phyloP scores from a whole-genome alignment of 208 protist species.

The Leishmania gerbilli region DNA sequence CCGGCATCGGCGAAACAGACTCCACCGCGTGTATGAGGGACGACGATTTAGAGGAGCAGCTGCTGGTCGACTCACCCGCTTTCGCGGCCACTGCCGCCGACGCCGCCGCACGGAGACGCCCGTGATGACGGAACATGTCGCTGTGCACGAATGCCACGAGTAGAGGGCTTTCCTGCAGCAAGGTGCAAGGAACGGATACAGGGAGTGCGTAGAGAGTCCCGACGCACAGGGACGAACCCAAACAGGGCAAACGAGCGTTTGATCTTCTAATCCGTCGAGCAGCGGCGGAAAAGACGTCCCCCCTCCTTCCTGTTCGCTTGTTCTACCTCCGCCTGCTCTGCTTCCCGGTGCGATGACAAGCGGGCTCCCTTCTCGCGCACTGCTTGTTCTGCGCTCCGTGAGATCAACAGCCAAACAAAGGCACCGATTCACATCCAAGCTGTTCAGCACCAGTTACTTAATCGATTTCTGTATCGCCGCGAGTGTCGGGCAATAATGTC shows the following conservation, averaged over 20 bases:
- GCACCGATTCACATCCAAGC: neutral
- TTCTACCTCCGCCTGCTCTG: neutral
- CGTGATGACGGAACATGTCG: conserved; percentile 2
- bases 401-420: neutral
- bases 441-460: neutral
- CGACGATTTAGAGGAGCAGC: neutral
- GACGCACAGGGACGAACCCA: neutral
- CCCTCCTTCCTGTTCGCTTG: neutral
- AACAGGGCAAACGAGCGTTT: neutral
- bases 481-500: neutral
- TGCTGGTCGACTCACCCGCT: neutral
- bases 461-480: neutral
- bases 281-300: neutral
- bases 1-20: conserved; percentile 28
- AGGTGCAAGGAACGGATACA: neutral
- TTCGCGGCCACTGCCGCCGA: neutral
- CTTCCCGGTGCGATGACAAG: neutral
- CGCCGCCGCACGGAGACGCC: neutral
- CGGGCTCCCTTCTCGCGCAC: neutral
- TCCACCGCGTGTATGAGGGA: conserved; percentile 11
- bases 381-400: neutral
- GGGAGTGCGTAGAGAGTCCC: neutral
- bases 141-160: neutral
- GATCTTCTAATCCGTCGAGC: neutral
- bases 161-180: too few species aligned